phyloP scores from a whole-genome alignment of 768 basidiomycete genomes.

The Nidularia sp. region DNA sequence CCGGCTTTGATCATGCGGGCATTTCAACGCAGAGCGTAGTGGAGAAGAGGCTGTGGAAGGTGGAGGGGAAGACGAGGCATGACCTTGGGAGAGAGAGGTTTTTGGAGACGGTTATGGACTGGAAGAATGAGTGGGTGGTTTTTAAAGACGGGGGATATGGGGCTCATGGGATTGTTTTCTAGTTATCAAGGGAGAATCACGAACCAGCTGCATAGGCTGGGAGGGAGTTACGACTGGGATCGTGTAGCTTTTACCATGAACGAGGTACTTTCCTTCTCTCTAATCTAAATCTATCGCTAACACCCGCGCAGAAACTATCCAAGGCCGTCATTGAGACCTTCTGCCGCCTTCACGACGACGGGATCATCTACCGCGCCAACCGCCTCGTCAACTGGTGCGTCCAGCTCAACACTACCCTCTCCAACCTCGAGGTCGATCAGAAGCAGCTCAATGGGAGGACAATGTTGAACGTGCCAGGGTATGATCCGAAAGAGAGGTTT shows the following conservation, averaged over 20 bases:
- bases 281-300: neutral
- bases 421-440: conserved; percentile 98
- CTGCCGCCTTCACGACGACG: conserved; percentile 86
- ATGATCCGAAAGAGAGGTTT: conserved; percentile 91
- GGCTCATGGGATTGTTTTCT: neutral
- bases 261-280: conserved; percentile 44
- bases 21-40: conserved; percentile 98
- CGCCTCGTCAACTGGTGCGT: conserved; percentile 99
- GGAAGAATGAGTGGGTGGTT: conserved; percentile 88
- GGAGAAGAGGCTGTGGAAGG: conserved; percentile 86
- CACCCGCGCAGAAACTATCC: conserved; percentile 51
- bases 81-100: conserved; percentile 95
- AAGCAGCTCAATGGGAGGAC: conserved; percentile 85
- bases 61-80: conserved; percentile 78
- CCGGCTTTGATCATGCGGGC: conserved; percentile 97
- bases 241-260: conserved; percentile 95
- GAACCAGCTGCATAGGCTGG: conserved; percentile 81
- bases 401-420: conserved; percentile 90
- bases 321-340: conserved; percentile 92
- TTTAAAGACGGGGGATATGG: neutral
- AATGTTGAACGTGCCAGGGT: conserved; percentile 86
- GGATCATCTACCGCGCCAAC: conserved; percentile 91
- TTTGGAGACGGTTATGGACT: conserved; percentile 85
- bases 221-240: conserved; percentile 94
- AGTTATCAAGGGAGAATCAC: conserved; percentile 88